Conservation (phyloP, 768 basidiomycete genomes). For the Paxillus involutus region DNA sequence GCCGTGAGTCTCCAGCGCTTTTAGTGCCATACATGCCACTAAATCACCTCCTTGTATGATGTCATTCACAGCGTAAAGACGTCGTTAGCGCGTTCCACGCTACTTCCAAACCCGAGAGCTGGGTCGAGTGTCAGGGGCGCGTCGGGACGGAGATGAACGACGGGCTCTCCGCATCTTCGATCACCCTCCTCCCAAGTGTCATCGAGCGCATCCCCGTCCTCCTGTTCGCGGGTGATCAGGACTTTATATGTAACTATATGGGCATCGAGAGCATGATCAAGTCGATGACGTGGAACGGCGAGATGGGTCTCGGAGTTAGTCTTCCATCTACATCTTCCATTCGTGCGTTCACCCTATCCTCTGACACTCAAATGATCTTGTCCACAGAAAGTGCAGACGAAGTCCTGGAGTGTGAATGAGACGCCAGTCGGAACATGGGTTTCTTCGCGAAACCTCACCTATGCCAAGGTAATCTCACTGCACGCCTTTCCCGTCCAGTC, state of each 20-base stretch:
- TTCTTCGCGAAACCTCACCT: slow-evolving; percentile 84
- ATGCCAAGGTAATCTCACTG: slow-evolving; percentile 65
- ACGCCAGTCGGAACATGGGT: slow-evolving; percentile 90
- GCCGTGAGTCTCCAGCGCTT: slow-evolving; percentile 52
- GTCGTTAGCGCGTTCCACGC: slow-evolving; percentile 88
- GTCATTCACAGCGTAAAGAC: slow-evolving; percentile 59
- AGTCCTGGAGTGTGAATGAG: slow-evolving; percentile 74
- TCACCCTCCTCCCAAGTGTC: slow-evolving; percentile 75
- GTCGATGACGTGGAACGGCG: slow-evolving; percentile 83
- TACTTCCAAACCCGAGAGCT: slow-evolving; percentile 65
- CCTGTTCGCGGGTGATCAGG: slow-evolving; percentile 93
- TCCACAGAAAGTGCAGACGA: slow-evolving; percentile 60
- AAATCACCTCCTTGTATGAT: not conserved
- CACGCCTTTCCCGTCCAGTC: not conserved
- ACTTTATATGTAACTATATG: slow-evolving; percentile 94
- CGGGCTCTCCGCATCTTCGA: slow-evolving; percentile 59
- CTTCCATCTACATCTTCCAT: not conserved
- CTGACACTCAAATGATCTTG: not conserved
- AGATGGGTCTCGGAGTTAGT: slow-evolving; percentile 78
- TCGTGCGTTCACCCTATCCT: not conserved
- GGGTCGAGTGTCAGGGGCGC: slow-evolving; percentile 81
- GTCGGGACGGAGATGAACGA: slow-evolving; percentile 66
- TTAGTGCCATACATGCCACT: not conserved
- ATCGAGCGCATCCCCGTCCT: slow-evolving; percentile 82
- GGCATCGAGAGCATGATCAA: slow-evolving; percentile 88